These are phyloP conservation scores for Solanum rostratum DNA, from an alignment of 257 asterid species.

Conservation along the genomic window DNA sequence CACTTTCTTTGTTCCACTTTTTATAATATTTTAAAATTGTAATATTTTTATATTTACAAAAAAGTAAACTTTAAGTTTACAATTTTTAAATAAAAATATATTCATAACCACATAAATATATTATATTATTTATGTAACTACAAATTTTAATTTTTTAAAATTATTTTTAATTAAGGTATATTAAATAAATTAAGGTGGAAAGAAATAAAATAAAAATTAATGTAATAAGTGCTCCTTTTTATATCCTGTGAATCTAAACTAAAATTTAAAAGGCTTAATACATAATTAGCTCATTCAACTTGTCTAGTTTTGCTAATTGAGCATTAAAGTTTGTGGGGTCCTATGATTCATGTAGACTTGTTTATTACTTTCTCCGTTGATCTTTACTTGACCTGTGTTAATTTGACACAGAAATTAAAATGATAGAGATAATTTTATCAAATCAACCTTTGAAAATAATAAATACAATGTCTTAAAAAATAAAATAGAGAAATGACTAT, in stretches of 20 bases:
- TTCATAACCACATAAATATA: background rate
- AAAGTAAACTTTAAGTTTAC: background rate
- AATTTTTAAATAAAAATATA: background rate
- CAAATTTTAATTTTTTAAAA: background rate
- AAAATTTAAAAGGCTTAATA: background rate
- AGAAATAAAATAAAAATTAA: background rate
- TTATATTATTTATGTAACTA: background rate
- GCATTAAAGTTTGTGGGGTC: background rate
- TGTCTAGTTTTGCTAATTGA: background rate
- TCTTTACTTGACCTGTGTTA: too few species aligned
- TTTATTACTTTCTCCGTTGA: too few species aligned
- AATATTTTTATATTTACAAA: too few species aligned
- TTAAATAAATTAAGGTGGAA: background rate
- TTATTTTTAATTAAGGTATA: background rate
- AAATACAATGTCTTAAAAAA: too few species aligned
- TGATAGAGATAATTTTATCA: too few species aligned
- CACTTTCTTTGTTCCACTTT: background rate
- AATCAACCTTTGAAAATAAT: too few species aligned
- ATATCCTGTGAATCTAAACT: background rate
- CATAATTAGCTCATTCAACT: background rate
- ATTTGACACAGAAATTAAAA: too few species aligned
- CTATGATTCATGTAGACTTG: background rate
- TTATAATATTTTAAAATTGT: background rate
- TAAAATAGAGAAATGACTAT: too few species aligned
- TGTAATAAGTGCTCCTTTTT: background rate